These are phyloP conservation scores for Metschnikowia aberdeeniae DNA, from an alignment of 805 yeast species.

Conservation along the genomic window DNA sequence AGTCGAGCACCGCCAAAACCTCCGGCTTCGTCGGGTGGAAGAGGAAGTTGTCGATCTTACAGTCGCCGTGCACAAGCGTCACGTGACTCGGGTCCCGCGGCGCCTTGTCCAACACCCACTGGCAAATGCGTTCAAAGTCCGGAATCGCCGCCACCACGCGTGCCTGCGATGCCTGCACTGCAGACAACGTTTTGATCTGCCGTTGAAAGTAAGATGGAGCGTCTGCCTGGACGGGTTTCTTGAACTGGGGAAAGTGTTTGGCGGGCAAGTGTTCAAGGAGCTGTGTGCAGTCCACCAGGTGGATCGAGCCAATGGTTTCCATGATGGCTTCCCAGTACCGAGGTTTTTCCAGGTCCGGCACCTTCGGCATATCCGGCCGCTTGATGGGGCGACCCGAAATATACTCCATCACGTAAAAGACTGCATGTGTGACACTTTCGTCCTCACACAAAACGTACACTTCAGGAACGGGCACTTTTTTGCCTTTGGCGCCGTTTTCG, in stretches of 20 bases:
- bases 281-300: constrained; percentile 42
- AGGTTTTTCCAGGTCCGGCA: constrained; percentile 22
- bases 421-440: constrained; percentile 49
- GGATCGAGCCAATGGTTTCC: constrained; percentile 46
- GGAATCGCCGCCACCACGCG: constrained; percentile 47
- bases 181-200: constrained; percentile 46
- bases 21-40: constrained; percentile 49
- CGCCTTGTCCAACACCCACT: constrained; percentile 39
- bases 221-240: constrained; percentile 12
- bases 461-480: constrained; percentile 51
- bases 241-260: constrained; percentile 42
- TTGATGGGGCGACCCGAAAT: constrained; percentile 55
- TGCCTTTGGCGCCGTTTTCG: constrained; percentile 14
- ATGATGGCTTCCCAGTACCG: constrained; percentile 47
- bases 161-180: constrained; percentile 37
- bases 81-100: constrained; percentile 46
- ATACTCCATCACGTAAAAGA: constrained; percentile 59
- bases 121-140: constrained; percentile 36
- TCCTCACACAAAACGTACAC: constrained; percentile 54
- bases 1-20: constrained; percentile 56
- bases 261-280: constrained; percentile 43
- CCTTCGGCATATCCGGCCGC: constrained; percentile 44
- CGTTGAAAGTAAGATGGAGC: constrained; percentile 45
- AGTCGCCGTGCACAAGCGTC: constrained; percentile 59
- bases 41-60: constrained; percentile 60